These are phyloP conservation scores for Chlamydomonas reinhardtii DNA, from an alignment of 163 green algal species.

Conservation along the genomic window DNA sequence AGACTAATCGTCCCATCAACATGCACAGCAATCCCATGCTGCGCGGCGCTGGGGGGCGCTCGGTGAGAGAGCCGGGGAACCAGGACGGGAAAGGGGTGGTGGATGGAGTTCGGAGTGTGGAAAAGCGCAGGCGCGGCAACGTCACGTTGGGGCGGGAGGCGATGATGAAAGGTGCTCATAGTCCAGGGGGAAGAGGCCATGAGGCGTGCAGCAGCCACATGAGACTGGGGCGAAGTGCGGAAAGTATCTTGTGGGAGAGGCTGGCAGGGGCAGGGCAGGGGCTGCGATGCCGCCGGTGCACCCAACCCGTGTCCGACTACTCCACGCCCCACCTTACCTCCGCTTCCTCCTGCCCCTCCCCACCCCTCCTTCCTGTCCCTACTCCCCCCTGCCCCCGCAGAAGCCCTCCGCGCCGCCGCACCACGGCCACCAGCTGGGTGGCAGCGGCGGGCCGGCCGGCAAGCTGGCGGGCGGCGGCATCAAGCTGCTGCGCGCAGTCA, in stretches of 20 bases:
- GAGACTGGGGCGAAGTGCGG: too few species aligned
- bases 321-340: too few species aligned
- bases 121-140: neutral
- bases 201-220: too few species aligned
- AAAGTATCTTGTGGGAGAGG: too few species aligned
- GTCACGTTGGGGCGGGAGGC: neutral
- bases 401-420: neutral
- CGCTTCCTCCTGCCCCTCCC: too few species aligned
- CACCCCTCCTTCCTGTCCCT: too few species aligned
- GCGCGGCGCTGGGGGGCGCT: neutral
- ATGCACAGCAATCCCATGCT: neutral
- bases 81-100: neutral
- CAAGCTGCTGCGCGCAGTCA: conserved; percentile 53
- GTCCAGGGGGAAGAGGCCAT: neutral
- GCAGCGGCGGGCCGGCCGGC: neutral
- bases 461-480: conserved; percentile 20
- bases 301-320: too few species aligned
- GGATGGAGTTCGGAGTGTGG: too few species aligned
- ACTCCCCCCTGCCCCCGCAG: neutral
- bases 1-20: neutral
- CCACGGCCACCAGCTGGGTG: neutral
- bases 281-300: too few species aligned
- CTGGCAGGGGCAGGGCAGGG: too few species aligned
- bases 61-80: neutral
- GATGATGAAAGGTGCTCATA: neutral